Evolutionary conservation across 495 filamentous ascomycete genomes (phyloP), one percentile per base, ranked within the genome.

Genomic region (Aspergillus cavernicola): DNA sequence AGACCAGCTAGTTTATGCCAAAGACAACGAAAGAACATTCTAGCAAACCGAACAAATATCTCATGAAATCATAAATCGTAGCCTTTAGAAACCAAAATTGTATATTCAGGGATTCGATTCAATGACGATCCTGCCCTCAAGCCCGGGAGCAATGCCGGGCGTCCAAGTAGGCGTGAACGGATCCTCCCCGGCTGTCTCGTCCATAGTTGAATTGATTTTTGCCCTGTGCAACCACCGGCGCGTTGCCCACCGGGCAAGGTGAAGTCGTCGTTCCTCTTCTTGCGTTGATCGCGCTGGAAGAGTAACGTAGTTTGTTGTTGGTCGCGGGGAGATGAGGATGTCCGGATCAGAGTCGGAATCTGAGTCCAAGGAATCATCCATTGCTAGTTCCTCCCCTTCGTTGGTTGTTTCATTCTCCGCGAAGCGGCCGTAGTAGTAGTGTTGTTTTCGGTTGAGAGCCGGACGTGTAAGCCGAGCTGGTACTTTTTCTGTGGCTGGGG

Each of bases 181-280:
- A 10, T 69, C 74, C 15, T 80, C 75, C 49, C 76, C 74, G 57
- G 52, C 78, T 68, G 53, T 69, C 59, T 57, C 74, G 62, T 64
- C 53, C 15, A 68, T 40, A 1, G 22, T 38, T 3, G 51, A 52
- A 18, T 80, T 60, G 19, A 93, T 70, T 0, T 84, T 81, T 0
- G 86, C 83, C 32, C 85, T 57, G 8, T 83, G 75, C 66, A 85
- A 87, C 91, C 91, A 96, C 63, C 88, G 89, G 15, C 68, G 69
- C 43, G 83, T 81, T 4, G 83, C 80, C 29, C 78, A 76, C 8
- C 86, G 77, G 58, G 81, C 82, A 7, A 88, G 63, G 6, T 69
- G 66, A 11, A 74, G 61, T 12, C 66, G 69, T 32, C 56, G 53
- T 28, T 75, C 69, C 39, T 75, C 71, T 10, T 77, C 72, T 6